phyloP scores from a whole-genome alignment of 495 filamentous ascomycete species.

The Arthonia radiata region DNA sequence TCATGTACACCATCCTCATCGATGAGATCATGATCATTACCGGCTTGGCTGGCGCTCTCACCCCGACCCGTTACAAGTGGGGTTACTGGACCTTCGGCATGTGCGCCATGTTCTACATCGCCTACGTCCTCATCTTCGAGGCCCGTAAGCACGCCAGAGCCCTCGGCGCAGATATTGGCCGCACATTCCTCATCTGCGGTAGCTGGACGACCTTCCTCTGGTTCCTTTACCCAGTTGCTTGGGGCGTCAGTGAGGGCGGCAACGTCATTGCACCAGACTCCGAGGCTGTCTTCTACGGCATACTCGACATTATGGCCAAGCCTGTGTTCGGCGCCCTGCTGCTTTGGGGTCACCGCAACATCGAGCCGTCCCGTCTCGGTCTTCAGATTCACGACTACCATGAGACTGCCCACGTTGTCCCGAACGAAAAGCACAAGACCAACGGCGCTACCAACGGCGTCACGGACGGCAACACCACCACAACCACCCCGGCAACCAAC shows the following conservation, averaged over 20 bases:
- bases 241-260: conserved; percentile 41
- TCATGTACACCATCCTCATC: conserved; percentile 34
- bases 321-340: conserved; percentile 26
- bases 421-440: no score
- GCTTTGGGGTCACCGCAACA: conserved; percentile 26
- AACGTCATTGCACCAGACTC: conserved; percentile 38
- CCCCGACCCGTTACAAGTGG: conserved; percentile 33
- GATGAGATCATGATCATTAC: conserved; percentile 37
- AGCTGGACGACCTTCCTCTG: conserved; percentile 27
- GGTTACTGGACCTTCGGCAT: conserved; percentile 38
- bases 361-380: conserved; percentile 24
- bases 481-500: no score
- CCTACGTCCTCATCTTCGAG: conserved; percentile 25
- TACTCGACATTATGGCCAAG: conserved; percentile 36
- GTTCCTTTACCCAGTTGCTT: conserved; percentile 46
- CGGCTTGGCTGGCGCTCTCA: conserved; percentile 35
- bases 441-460: no score
- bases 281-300: conserved; percentile 44
- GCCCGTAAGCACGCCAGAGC: conserved; percentile 26
- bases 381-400: conserved; percentile 20
- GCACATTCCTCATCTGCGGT: conserved; percentile 27
- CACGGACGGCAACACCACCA: no score
- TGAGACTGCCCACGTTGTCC: no score
- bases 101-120: conserved; percentile 30
- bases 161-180: conserved; percentile 23